Percentiles rank a stretch among this genome's conserved stretches.
Conservation (phyloP, 2,329 filamentous ascomycete species). For the Pseudomassariella vexata region DNA sequence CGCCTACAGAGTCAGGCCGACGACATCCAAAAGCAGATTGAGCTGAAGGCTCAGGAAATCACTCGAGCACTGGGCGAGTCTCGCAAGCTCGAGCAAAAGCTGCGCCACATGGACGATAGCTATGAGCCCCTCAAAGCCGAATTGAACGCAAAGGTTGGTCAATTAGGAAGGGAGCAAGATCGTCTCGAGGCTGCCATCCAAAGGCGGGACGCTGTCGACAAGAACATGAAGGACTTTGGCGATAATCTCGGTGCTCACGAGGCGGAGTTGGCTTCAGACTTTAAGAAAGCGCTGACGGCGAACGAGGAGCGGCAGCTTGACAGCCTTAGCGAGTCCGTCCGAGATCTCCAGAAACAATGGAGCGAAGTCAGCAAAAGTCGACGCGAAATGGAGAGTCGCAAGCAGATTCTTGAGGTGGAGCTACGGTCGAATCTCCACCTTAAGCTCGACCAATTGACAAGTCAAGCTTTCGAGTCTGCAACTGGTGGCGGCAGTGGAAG, state of each 20-base stretch:
- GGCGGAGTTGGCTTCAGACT: slow-evolving; percentile 75
- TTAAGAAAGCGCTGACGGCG: slow-evolving; percentile 80
- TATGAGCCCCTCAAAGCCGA: slow-evolving; percentile 77
- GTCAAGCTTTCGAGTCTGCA: slow-evolving; percentile 63
- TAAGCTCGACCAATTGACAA: slow-evolving; percentile 79
- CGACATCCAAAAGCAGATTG: slow-evolving; percentile 64
- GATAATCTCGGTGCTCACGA: slow-evolving; percentile 74
- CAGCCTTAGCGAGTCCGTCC: slow-evolving; percentile 60
- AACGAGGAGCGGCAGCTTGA: slow-evolving; percentile 82
- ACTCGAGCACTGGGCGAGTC: slow-evolving; percentile 79
- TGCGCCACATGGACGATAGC: slow-evolving; percentile 72
- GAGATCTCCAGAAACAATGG: slow-evolving; percentile 71
- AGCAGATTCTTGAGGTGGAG: slow-evolving; percentile 79
- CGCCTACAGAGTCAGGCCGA: slow-evolving; percentile 55
- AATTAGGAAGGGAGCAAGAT: slow-evolving; percentile 67
- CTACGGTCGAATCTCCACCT: slow-evolving; percentile 84
- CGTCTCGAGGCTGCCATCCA: slow-evolving; percentile 65
- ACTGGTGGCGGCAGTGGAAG: slow-evolving; percentile 58
- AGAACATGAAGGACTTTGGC: slow-evolving; percentile 68
- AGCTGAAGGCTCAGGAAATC: slow-evolving; percentile 80
- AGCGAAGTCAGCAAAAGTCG: slow-evolving; percentile 68
- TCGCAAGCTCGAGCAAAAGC: slow-evolving; percentile 74
- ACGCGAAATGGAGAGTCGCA: slow-evolving; percentile 72
- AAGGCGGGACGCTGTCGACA: slow-evolving; percentile 63
- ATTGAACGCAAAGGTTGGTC: slow-evolving; percentile 66